phyloP scores from a whole-genome alignment of 2,329 filamentous ascomycete species.

The Trichoderma oligosporum region DNA sequence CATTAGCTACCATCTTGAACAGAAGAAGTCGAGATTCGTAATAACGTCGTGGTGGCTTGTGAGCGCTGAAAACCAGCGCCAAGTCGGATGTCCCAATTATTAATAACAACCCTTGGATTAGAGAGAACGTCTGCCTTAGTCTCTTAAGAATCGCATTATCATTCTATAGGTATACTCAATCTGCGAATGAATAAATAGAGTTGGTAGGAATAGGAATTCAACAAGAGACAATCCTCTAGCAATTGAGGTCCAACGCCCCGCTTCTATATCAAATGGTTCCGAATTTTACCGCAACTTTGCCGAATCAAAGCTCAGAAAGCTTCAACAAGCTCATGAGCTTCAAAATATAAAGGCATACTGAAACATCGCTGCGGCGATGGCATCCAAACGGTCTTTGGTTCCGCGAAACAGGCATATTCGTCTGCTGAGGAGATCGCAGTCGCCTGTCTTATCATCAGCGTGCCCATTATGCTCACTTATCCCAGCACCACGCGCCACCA shows the following conservation, averaged over 20 bases:
- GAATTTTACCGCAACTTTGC: conserved; percentile 22
- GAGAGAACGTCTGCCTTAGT: too few relatives aligned
- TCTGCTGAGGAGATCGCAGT: conserved; percentile 24
- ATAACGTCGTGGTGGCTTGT: too few relatives aligned
- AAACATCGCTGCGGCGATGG: conserved; percentile 26
- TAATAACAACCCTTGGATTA: too few relatives aligned
- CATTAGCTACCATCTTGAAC: too few relatives aligned
- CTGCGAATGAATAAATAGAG: too few relatives aligned
- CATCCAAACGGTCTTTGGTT: conserved; percentile 31
- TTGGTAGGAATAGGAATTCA: too few relatives aligned
- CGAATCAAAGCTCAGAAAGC: conserved; percentile 16
- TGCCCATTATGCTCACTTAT: conserved; percentile 34
- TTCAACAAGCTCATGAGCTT: conserved; percentile 8
- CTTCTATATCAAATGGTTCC: conserved; percentile 7
- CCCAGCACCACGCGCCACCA: conserved; percentile 25
- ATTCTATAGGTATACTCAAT: too few relatives aligned
- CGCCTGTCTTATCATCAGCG: conserved; percentile 22
- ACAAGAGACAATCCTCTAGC: background rate
- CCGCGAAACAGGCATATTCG: conserved; percentile 29
- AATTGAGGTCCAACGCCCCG: background rate
- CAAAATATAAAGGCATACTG: background rate
- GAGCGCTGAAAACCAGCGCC: too few relatives aligned
- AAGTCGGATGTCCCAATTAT: too few relatives aligned
- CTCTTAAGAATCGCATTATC: too few relatives aligned
- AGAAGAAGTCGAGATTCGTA: too few relatives aligned